These are phyloP conservation scores for Plasmodium malariae DNA, from an alignment of 169 alveolate species.

Conservation along the genomic window DNA sequence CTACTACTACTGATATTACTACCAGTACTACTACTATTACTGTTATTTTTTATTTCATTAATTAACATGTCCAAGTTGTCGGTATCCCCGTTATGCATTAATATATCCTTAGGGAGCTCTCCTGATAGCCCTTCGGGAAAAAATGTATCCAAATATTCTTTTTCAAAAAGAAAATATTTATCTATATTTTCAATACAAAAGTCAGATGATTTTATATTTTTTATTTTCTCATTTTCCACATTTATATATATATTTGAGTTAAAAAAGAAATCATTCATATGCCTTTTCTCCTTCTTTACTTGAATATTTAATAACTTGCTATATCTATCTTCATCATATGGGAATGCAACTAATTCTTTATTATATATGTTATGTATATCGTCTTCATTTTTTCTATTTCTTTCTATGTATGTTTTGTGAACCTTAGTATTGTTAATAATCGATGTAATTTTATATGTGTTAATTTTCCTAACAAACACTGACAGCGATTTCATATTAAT, in stretches of 20 bases:
- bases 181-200: slow-evolving; percentile 44
- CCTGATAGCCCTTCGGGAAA: slow-evolving; percentile 74
- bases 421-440: slow-evolving; percentile 50
- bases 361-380: slow-evolving; percentile 58
- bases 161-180: slow-evolving; percentile 60
- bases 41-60: slow-evolving; percentile 19
- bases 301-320: slow-evolving; percentile 49
- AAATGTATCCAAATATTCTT: slow-evolving; percentile 53
- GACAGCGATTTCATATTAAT: slow-evolving; percentile 2
- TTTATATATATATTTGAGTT: slow-evolving; percentile 58
- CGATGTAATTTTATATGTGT: slow-evolving; percentile 58
- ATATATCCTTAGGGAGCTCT: slow-evolving; percentile 61
- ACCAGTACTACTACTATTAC: too few species aligned
- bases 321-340: slow-evolving; percentile 70
- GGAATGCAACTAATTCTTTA: slow-evolving; percentile 70
- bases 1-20: too few species aligned
- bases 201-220: slow-evolving; percentile 24
- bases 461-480: slow-evolving; percentile 24
- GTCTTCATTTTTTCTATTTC: slow-evolving; percentile 19
- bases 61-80: slow-evolving; percentile 38
- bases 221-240: slow-evolving; percentile 41
- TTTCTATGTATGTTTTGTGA: slow-evolving; percentile 59
- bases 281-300: slow-evolving; percentile 21
- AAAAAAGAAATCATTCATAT: slow-evolving; percentile 46
- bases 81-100: slow-evolving; percentile 35